Base-by-base conservation (phyloP, 345 rosid species). In the Ailanthus altissimus region DNA sequence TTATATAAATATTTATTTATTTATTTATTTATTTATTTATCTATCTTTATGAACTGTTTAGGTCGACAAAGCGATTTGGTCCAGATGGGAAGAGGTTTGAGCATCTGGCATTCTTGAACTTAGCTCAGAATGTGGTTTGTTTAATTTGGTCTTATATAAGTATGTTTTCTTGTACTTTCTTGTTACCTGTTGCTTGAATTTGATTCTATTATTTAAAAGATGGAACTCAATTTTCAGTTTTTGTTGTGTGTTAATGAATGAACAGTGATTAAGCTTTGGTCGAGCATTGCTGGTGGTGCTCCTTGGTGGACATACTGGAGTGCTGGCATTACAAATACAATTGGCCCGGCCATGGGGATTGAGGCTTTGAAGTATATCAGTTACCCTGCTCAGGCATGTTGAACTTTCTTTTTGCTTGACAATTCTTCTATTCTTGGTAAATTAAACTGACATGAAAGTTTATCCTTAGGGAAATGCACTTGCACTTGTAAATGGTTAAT, bases 281-380 rank as follows among this genome's bases (percentile, higher is more conserved):
- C 96, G 10, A 76, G 83, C 0, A 78, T 89, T 57, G 47, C 73
- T 1, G 90, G 93, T 10, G 97, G 97, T 67, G 98, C 99, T 32
- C 97, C 98, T 25, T 90, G 92, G 95, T 90, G 98, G 98, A 81
- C 93, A 0, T 96, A 90, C 70, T 96, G 98, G 99, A 96, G 97
- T 73, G 97, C 99, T 43, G 97, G 99, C 61, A 92, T 96, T 77
- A 95, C 99, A 5, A 95, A 95, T 77, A 92, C 99, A 0, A 95
- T 93, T 81, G 99, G 99, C 62, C 99, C 99, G 0, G 94, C 99
- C 63, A 90, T 96, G 97, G 99, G 98, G 18, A 96, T 96, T 73
- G 98, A 96, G 81, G 99, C 99, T 54, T 77, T 96, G 66, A 96
- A 96, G 85, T 96, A 93, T 81, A 96, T 96, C 50, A 93, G 99